These are phyloP conservation scores for Lipomyces anomalus DNA, from an alignment of 805 yeast genomes.

Conservation along the genomic window DNA sequence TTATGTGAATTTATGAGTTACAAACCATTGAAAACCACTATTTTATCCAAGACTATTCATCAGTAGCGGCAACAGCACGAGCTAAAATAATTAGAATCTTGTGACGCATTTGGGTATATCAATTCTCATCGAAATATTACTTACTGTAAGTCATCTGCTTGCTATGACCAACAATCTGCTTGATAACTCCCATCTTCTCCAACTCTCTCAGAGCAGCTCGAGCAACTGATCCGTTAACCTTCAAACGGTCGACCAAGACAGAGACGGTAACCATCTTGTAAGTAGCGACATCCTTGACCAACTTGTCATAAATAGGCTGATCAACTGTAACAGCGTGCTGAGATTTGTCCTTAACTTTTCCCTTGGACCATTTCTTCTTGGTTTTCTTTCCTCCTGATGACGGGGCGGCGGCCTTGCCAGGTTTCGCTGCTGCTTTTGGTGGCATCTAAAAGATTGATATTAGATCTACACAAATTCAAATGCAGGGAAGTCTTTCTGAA, in stretches of 20 bases:
- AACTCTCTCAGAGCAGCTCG: conserved; percentile 96
- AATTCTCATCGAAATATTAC: conserved; percentile 16
- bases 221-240: conserved; percentile 98
- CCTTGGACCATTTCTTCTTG: conserved; percentile 99
- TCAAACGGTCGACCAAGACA: conserved; percentile 97
- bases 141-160: conserved; percentile 93
- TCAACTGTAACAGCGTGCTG: conserved; percentile 95
- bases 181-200: conserved; percentile 91
- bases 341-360: conserved; percentile 99
- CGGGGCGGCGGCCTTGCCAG: conserved; percentile 18
- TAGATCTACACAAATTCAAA: neutral
- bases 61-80: conserved; percentile 53
- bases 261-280: conserved; percentile 98
- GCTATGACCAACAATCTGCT: conserved; percentile 90
- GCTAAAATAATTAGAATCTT: conserved; percentile 8
- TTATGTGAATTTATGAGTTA: neutral
- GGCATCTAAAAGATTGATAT: conserved; percentile 13
- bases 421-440: conserved; percentile 17
- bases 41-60: conserved; percentile 34
- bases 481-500: neutral
- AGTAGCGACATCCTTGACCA: conserved; percentile 98
- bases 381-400: conserved; percentile 25
- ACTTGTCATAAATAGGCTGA: conserved; percentile 98
- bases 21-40: neutral
- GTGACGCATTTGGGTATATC: neutral